A percentile compares a stretch with the other conserved stretches of the same genome.
phyloP scores from a whole-genome alignment of 768 basidiomycete genomes.

The Pholiota microspora region DNA sequence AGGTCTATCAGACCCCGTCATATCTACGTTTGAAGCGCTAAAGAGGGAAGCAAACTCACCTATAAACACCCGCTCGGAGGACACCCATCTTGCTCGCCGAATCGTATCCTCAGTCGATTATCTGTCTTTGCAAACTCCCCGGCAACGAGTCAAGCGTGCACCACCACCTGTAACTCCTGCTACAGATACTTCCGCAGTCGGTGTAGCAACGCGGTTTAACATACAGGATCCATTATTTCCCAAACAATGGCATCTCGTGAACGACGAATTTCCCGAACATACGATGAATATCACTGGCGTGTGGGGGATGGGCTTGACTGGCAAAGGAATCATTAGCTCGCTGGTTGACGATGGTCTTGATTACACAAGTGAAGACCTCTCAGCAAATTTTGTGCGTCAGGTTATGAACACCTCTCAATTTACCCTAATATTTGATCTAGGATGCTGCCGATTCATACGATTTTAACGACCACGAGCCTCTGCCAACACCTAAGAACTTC shows the following conservation, averaged over 20 bases:
- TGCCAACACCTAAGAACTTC: conserved; percentile 83
- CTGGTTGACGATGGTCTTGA: conserved; percentile 96
- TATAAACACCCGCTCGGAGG: conserved; percentile 41
- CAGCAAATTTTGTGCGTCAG: conserved; percentile 84
- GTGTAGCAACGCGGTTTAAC: conserved; percentile 56
- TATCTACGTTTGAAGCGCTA: conserved; percentile 47
- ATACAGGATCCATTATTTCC: conserved; percentile 82
- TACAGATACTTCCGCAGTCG: conserved; percentile 35
- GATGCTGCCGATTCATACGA: conserved; percentile 88
- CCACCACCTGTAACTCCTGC: conserved; percentile 55
- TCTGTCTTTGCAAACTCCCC: conserved; percentile 61
- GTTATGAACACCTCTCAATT: conserved; percentile 1
- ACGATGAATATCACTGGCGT: conserved; percentile 92
- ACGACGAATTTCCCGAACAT: conserved; percentile 76
- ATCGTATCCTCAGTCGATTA: conserved; percentile 58
- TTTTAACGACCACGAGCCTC: conserved; percentile 88
- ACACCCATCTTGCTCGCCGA: conserved; percentile 35
- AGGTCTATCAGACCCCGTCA: conserved; percentile 43
- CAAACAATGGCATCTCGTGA: conserved; percentile 94
- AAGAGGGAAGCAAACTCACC: conserved; percentile 31
- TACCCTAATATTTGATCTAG: conserved; percentile 48
- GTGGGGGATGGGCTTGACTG: conserved; percentile 91
- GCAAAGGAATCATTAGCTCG: conserved; percentile 81
- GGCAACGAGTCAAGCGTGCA: conserved; percentile 70
- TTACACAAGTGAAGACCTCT: conserved; percentile 82